Evolutionary conservation across 345 rosid species (phyloP).

Genomic region (Eucalyptus tenuipes): DNA sequence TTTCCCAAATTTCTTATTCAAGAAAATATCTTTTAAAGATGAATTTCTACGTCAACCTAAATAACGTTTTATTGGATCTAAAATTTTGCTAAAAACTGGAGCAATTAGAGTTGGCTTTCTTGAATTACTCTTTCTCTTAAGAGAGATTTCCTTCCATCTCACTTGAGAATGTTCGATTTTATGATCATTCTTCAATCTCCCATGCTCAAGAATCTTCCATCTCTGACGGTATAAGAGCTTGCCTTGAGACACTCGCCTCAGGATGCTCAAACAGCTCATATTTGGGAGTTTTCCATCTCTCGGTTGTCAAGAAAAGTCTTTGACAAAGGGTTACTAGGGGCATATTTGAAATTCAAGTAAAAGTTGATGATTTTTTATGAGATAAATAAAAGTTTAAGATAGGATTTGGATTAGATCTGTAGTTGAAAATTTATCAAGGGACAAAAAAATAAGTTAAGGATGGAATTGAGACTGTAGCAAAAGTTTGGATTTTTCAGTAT

Average conservation of each 20-base stretch:
- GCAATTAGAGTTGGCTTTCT: not conserved
- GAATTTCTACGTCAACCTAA: not conserved
- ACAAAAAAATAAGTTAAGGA: not conserved
- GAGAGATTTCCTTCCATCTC: not conserved
- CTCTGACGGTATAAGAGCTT: rapidly evolving
- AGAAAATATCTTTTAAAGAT: not conserved
- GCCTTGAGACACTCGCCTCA: not conserved
- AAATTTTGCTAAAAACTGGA: not conserved
- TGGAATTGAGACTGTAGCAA: not conserved
- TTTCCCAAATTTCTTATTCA: too few species aligned
- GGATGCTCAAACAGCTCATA: rapidly evolving
- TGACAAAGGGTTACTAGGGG: not conserved
- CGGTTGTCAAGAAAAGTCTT: too few species aligned
- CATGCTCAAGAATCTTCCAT: not conserved
- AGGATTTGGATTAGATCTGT: rapidly evolving
- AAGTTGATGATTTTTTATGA: not conserved
- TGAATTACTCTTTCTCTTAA: not conserved
- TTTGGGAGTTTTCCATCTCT: not conserved
- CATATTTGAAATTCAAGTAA: not conserved
- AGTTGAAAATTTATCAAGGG: not conserved
- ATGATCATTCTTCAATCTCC: not conserved
- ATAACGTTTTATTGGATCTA: too few species aligned
- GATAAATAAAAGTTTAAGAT: not conserved
- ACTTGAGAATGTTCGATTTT: not conserved
- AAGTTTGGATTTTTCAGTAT: not conserved